Evolutionary conservation across 169 alveolate genomes (phyloP), one percentile per base, ranked within the genome.

Genomic region (Plasmodium falciparum): DNA sequence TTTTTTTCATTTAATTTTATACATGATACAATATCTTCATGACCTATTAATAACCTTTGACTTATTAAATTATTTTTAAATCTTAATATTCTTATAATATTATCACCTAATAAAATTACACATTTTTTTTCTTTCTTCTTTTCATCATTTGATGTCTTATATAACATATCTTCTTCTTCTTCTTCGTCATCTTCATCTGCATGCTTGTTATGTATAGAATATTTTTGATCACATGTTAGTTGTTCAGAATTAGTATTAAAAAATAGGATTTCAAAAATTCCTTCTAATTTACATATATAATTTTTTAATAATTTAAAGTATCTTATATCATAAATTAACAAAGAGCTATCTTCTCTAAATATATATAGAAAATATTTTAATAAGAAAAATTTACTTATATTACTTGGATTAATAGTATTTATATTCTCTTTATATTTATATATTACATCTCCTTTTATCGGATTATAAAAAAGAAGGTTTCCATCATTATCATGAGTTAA

Each of bases 331-430:
- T 85, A 85, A 24, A 85, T 72, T 85, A 85, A 62, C 50, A 85
- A n/a, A 7, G 92, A 85, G 45, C 88, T 71, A 39, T 85, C 92
- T 22, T 70, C 92, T 20, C 92, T 54, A 85, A 85, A 85, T 62
- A 85, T 39, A 71, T 85, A 66, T 58, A 85, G 59, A 45, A 71
- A 39, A 13, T 62, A n/a, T 72, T 85, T 70, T 85, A 85, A 45
- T n/a, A 85, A 65, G 43, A 71, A 45, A 26, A 85, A 66, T 85
- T 85, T 85, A n/a, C 12, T 47, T 71, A 85, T 45, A 17, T 85
- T 85, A 70, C 92, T 71, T 33, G 39, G 56, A 50, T 85, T 85
- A 61, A 71, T 49, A 56, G 62, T 4, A 9, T 8, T 15, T 85
- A 17, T 45, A 85, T 85, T 71, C 59, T 72, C 92, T 39, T 71